These are phyloP conservation scores for Steccherinum ochraceum DNA, from an alignment of 768 basidiomycete genomes.

Conservation along the genomic window DNA sequence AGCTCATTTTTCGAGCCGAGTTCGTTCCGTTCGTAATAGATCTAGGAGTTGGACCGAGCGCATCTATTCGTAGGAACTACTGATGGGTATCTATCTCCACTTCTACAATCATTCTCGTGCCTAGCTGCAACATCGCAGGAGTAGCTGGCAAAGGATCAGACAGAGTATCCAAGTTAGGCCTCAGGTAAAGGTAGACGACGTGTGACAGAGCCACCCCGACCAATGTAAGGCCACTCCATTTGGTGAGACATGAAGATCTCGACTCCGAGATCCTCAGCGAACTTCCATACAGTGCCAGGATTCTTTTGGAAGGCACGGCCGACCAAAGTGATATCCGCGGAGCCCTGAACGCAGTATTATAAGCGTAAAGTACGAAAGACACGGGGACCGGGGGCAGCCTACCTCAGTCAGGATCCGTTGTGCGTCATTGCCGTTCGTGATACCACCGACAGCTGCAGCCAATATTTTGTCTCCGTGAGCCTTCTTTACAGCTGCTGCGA, in stretches of 20 bases:
- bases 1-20: no score
- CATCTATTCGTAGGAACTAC: no score
- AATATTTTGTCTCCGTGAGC: slow-evolving; percentile 24
- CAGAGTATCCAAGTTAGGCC: neutral
- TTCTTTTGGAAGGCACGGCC: slow-evolving; percentile 49
- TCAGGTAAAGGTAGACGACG: neutral
- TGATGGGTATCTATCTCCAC: no score
- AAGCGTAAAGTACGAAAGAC: neutral
- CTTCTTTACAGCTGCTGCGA: slow-evolving; percentile 60
- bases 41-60: no score
- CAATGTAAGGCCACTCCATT: slow-evolving; percentile 38
- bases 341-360: slow-evolving; percentile 24
- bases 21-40: no score
- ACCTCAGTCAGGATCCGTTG: neutral
- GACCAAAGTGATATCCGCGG: slow-evolving; percentile 42
- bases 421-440: neutral
- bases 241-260: slow-evolving; percentile 39
- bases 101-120: no score
- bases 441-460: neutral
- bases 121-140: no score
- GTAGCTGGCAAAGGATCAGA: no score
- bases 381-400: neutral
- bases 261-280: slow-evolving; percentile 51
- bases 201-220: neutral
- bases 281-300: slow-evolving; percentile 40